Conservation (phyloP, 805 yeast genomes). For the Metschnikowia shivogae region DNA sequence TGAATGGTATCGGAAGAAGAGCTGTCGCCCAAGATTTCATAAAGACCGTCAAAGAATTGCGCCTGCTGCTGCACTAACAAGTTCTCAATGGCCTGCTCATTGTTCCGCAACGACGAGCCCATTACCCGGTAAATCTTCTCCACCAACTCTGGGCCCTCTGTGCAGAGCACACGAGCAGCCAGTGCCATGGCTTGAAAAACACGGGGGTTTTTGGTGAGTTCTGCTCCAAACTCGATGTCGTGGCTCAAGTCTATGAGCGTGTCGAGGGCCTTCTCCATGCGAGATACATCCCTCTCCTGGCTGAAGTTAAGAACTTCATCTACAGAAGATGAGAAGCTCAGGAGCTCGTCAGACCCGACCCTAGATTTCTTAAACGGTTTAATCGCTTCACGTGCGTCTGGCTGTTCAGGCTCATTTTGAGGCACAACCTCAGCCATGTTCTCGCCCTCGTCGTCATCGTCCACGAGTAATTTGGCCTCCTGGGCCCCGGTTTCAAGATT, state of each 20-base stretch:
- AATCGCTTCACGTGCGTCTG: not conserved
- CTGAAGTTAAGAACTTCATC: conserved; percentile 10
- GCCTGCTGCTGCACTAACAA: conserved; percentile 23
- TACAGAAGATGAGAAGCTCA: conserved; percentile 12
- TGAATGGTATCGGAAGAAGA: conserved; percentile 30
- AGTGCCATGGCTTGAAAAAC: conserved; percentile 30
- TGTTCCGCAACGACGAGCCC: conserved; percentile 69
- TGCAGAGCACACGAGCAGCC: conserved; percentile 12
- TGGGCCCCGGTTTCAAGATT: conserved; percentile 67
- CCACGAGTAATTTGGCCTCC: conserved; percentile 61
- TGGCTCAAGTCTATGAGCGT: conserved; percentile 59
- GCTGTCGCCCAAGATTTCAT: conserved; percentile 17
- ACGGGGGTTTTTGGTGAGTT: conserved; percentile 35
- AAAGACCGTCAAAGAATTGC: conserved; percentile 19
- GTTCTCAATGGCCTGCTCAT: conserved; percentile 52
- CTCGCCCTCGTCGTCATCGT: conserved; percentile 17
- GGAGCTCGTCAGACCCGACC: conserved; percentile 17
- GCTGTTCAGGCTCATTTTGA: conserved; percentile 2
- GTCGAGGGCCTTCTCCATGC: conserved; percentile 33
- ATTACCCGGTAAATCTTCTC: conserved; percentile 60
- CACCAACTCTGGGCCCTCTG: conserved; percentile 22
- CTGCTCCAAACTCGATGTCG: conserved; percentile 58
- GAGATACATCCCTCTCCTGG: conserved; percentile 15
- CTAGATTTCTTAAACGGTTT: conserved; percentile 4
- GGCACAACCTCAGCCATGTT: conserved; percentile 8